A percentile compares a stretch with the other conserved stretches of the same genome.
Evolutionary conservation across 1,284 basidiomycete species (phyloP).

Genomic region (Ceratorhiza oryzae-sativae): DNA sequence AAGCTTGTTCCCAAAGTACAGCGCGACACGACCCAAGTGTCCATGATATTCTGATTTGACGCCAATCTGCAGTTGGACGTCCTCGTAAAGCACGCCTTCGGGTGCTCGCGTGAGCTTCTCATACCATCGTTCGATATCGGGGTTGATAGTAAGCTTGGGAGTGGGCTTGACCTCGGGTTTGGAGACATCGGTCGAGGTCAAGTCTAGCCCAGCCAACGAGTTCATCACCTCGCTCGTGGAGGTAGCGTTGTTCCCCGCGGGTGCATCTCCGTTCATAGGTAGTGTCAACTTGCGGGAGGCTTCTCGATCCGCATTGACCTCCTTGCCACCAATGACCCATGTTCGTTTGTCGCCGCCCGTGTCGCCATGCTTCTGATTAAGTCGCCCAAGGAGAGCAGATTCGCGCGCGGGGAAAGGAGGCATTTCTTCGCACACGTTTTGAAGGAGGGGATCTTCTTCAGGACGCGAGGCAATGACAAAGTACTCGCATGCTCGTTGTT

Average conservation of each 20-base stretch:
- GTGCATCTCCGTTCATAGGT: slow-evolving; percentile 50
- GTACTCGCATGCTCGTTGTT: slow-evolving; percentile 98
- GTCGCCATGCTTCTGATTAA: slow-evolving; percentile 89
- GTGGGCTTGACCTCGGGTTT: slow-evolving; percentile 39
- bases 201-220: slow-evolving; percentile 83
- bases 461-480: slow-evolving; percentile 80
- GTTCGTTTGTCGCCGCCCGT: slow-evolving; percentile 87
- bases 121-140: slow-evolving; percentile 87
- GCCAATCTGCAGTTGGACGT: slow-evolving; percentile 93
- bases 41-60: slow-evolving; percentile 96
- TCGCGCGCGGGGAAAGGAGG: slow-evolving; percentile 96
- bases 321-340: slow-evolving; percentile 94
- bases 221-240: slow-evolving; percentile 65
- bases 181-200: slow-evolving; percentile 54
- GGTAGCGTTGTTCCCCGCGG: slow-evolving; percentile 41
- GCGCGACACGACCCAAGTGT: slow-evolving; percentile 86
- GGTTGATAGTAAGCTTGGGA: slow-evolving; percentile 61
- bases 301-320: slow-evolving; percentile 80
- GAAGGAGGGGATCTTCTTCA: slow-evolving; percentile 90
- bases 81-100: slow-evolving; percentile 96
- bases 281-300: slow-evolving; percentile 55
- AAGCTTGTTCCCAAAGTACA: slow-evolving; percentile 97
- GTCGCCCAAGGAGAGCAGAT: slow-evolving; percentile 83
- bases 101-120: slow-evolving; percentile 79
- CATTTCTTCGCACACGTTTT: slow-evolving; percentile 98